A percentile compares a stretch with the other conserved stretches of the same genome.
phyloP scores from a whole-genome alignment of 345 rosid genomes.

The Citrus inodora region DNA sequence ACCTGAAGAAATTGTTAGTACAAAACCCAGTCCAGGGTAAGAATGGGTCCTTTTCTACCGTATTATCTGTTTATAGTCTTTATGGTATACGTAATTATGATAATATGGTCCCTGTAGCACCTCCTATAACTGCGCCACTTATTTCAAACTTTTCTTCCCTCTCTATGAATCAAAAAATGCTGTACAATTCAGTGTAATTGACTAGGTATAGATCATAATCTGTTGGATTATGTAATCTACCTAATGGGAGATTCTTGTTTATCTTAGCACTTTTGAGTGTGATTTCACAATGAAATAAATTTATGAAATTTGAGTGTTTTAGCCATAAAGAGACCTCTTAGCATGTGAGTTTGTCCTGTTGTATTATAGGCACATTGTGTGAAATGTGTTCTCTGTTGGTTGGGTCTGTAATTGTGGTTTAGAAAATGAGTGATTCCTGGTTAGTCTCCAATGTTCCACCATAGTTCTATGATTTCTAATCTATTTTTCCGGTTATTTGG shows the following conservation, averaged over 20 bases:
- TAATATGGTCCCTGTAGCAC: background rate
- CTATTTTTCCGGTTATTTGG: background rate
- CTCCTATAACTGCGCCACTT: background rate
- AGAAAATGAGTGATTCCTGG: background rate
- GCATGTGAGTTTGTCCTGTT: background rate
- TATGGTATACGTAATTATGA: background rate
- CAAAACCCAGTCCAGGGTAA: slow-evolving; percentile 81
- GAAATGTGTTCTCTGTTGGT: background rate
- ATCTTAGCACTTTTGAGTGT: background rate
- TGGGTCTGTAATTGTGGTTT: background rate
- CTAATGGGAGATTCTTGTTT: background rate
- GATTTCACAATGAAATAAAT: background rate
- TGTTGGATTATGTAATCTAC: background rate
- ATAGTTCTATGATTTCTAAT: background rate
- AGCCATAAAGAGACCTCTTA: background rate
- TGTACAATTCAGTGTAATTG: background rate
- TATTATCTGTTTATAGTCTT: background rate
- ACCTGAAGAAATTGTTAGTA: slow-evolving; percentile 75
- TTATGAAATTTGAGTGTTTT: background rate
- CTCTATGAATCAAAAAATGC: background rate
- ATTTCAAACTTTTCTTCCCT: background rate
- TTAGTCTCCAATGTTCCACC: background rate
- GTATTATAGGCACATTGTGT: background rate
- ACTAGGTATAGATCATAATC: background rate
- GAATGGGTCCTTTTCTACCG: slow-evolving; percentile 16